These are phyloP conservation scores for Thalia dealbata DNA, from an alignment of 176 grass and related monocot genomes.

Conservation along the genomic window DNA sequence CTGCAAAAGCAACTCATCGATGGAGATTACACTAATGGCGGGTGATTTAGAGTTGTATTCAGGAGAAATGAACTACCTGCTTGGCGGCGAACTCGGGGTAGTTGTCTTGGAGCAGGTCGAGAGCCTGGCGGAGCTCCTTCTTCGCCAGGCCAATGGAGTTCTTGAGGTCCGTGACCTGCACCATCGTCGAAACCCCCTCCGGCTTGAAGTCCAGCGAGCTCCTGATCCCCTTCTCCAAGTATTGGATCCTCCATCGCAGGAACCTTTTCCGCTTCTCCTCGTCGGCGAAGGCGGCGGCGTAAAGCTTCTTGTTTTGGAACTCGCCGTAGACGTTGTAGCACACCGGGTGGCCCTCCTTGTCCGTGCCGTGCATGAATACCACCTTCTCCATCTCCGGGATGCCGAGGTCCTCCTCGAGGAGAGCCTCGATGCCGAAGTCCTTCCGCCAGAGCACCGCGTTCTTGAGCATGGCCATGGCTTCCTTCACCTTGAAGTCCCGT, in stretches of 20 bases:
- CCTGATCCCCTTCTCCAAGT: conserved; percentile 18
- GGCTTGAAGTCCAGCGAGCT: conserved; percentile 17
- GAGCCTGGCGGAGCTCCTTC: conserved; percentile 19
- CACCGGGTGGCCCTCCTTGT: conserved; percentile 18
- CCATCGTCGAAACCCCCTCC: conserved; percentile 5
- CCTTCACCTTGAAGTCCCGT: conserved; percentile 21
- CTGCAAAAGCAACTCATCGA: neutral
- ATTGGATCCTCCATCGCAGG: conserved; percentile 19
- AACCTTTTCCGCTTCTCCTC: conserved; percentile 21
- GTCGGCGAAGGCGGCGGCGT: conserved; percentile 12
- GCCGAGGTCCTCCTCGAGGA: conserved; percentile 23
- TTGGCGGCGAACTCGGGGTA: conserved; percentile 23
- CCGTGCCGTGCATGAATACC: conserved; percentile 15
- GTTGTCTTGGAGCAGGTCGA: conserved; percentile 22
- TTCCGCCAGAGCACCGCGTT: conserved; percentile 20
- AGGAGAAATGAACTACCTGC: conserved; percentile 6
- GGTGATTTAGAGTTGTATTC: neutral
- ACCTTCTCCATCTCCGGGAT: conserved; percentile 15
- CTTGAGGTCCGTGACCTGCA: conserved; percentile 28
- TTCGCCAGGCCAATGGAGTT: conserved; percentile 15
- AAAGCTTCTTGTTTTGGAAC: conserved; percentile 16
- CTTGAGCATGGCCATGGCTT: conserved; percentile 18
- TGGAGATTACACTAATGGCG: neutral
- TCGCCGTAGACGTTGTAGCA: conserved; percentile 29
- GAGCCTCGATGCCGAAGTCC: conserved; percentile 17